Evolutionary conservation across 78 protist genomes (phyloP), one percentile per base, ranked within the genome.

Genomic region (Isochrysis galbana): DNA sequence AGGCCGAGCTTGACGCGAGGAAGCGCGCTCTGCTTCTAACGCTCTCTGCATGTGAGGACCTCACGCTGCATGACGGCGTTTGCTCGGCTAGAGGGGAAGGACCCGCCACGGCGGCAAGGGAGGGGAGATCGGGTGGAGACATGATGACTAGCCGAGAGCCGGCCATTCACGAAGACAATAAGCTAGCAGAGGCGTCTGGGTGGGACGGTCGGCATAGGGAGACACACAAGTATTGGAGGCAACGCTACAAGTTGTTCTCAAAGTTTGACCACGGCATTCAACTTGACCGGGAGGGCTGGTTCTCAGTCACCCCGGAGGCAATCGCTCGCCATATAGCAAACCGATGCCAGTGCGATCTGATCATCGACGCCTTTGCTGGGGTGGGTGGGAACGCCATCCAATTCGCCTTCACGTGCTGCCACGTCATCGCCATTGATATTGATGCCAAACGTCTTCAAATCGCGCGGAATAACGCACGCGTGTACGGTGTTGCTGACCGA

Each of bases 341-440:
- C 25, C 45, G 93, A 39, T 88, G 91, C 44, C 78, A 29, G 36
- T 92, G 77, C 51, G 94, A 86, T 32, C 39, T 95, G 14, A 47
- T 95, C 41, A 2, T 95, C 36, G 96, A 95, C 69, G 94, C 93
- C 25, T 93, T 95, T 32, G 86, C 93, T 11, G 95, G 96, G 22
- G 91, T 67, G 2, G 96, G 95, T 5, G 96, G 95, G 38, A 93
- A 95, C 55, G 47, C 94, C 22, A 93, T 95, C 26, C 96, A 94
- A 54, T 78, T 94, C 48, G 95, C 95, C 14, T 26, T 7, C 77
- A n/a, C 83, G 36, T 48, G 94, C 93, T 36, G 17, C 51, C 70
- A 21, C 11, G 96, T 94, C 19, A 47, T 94, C 42, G 91, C 94
- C 17, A 89, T 94, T n/a, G 96, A 94, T 44, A 1, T 54, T 23